These are phyloP conservation scores for Tulasnella sp. DNA, from an alignment of 768 basidiomycete species.

Conservation along the genomic window DNA sequence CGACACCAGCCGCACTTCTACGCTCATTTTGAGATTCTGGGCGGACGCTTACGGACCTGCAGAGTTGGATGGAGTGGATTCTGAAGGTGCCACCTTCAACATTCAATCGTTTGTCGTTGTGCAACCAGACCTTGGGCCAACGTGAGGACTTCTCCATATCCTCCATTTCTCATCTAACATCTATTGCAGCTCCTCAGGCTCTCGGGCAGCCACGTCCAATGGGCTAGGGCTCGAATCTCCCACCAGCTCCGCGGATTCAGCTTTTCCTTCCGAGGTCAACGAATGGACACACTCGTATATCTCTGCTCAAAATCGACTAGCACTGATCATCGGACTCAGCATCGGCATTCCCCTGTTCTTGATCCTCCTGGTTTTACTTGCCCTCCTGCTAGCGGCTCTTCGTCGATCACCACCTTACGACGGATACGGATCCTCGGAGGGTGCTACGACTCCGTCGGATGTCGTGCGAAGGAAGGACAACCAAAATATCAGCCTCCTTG, in stretches of 20 bases:
- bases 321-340: not conserved
- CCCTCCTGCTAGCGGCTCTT: too few relatives aligned
- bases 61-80: not conserved
- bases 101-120: not conserved
- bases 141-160: not conserved
- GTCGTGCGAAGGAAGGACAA: too few relatives aligned
- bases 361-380: not conserved
- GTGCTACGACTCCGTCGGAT: too few relatives aligned
- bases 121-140: not conserved
- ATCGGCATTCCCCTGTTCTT: not conserved
- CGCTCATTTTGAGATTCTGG: not conserved
- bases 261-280: not conserved
- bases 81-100: not conserved
- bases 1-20: not conserved
- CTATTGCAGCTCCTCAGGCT: not conserved
- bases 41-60: not conserved
- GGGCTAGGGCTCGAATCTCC: not conserved
- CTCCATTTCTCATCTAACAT: too few relatives aligned
- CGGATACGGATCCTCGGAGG: too few relatives aligned
- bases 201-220: not conserved
- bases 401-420: too few relatives aligned
- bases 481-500: too few relatives aligned
- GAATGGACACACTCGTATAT: not conserved
- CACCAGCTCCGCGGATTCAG: not conserved
- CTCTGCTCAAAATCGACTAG: not conserved